A percentile compares a stretch with the other conserved stretches of the same genome.
Evolutionary conservation across 371 early-diverging fungal genomes (phyloP).

Genomic region (Chytridium lagenaria): DNA sequence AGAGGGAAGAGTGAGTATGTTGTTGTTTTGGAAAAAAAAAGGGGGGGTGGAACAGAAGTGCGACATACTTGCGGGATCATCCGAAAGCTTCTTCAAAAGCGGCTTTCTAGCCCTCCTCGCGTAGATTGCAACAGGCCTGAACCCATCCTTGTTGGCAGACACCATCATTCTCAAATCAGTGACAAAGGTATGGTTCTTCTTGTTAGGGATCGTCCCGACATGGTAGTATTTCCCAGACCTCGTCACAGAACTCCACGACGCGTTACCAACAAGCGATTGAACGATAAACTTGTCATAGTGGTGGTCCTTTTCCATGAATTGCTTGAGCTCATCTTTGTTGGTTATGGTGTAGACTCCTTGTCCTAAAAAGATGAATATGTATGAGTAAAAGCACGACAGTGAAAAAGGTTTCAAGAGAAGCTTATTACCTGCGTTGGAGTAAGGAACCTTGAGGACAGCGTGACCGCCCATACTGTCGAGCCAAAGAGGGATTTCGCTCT

Average conservation of each 20-base stretch:
- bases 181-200: slow-evolving; percentile 85
- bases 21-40: background rate
- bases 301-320: slow-evolving; percentile 81
- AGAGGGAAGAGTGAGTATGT: slow-evolving; percentile 17
- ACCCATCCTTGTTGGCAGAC: slow-evolving; percentile 76
- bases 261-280: slow-evolving; percentile 90
- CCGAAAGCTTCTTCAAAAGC: slow-evolving; percentile 68
- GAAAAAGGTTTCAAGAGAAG: background rate
- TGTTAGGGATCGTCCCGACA: slow-evolving; percentile 92
- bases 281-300: slow-evolving; percentile 95
- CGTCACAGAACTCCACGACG: slow-evolving; percentile 86
- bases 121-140: slow-evolving; percentile 87
- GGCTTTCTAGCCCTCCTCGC: slow-evolving; percentile 86
- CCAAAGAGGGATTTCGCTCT: slow-evolving; percentile 87
- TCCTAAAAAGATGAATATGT: slow-evolving; percentile 48
- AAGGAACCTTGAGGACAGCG: slow-evolving; percentile 91
- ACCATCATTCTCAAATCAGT: slow-evolving; percentile 93
- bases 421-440: slow-evolving; percentile 81
- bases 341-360: slow-evolving; percentile 96
- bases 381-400: background rate
- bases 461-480: slow-evolving; percentile 88
- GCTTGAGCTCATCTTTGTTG: slow-evolving; percentile 72
- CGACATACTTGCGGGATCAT: slow-evolving; percentile 58
- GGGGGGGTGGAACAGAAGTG: no score
- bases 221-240: slow-evolving; percentile 85